Base-by-base conservation (phyloP, 2,329 filamentous ascomycete genomes). In the Teratosphaeria nubilosa region DNA sequence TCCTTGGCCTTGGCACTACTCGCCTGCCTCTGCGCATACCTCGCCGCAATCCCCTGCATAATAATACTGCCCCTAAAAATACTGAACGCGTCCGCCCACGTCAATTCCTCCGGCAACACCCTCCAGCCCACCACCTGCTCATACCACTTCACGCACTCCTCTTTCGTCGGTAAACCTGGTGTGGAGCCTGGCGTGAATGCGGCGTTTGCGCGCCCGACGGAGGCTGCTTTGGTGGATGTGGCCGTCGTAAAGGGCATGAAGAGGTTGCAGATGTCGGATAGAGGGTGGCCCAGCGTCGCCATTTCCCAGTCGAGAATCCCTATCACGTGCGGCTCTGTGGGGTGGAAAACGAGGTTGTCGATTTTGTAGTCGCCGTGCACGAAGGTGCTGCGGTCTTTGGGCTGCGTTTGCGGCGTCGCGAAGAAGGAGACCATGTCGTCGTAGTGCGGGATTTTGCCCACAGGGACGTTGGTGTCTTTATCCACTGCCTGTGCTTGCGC, bases 281-380 rank as follows among this genome's bases (percentile, higher is more conserved):
- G 82, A 1, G 94, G 94, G 72, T 99, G 92, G n/a, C 94, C 94
- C 57, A 96, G 86, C 0, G 94, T 97, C 37, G 90, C 91, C 90
- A 99, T 96, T 77, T 97, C 94, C 92, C 92, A 97, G 76, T 99
- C 94, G 5, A 97, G 76, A 57, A 97, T 91, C 3, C 92, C 94
- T 73, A 97, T 91, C 13, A 97, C 91, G 56, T 86, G 80, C 5
- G 91, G 85, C 72, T 92, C 87, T 0, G 88, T 91, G 75, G 88
- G 88, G 77, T 96, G 90, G 73, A 95, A 99, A 54, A 78, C 76
- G 30, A 79, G 69, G 58, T 79, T 80, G 63, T 79, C 78, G 57
- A 80, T 95, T 78, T 97, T 99, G 78, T 92, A 99, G 73, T 99
- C 94, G 37, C 94, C 94, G 69, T 97, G 94, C 31, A 97, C 86